phyloP scores from a whole-genome alignment of 352 stramenopile genomes.

The Phytophthora palmivora region DNA sequence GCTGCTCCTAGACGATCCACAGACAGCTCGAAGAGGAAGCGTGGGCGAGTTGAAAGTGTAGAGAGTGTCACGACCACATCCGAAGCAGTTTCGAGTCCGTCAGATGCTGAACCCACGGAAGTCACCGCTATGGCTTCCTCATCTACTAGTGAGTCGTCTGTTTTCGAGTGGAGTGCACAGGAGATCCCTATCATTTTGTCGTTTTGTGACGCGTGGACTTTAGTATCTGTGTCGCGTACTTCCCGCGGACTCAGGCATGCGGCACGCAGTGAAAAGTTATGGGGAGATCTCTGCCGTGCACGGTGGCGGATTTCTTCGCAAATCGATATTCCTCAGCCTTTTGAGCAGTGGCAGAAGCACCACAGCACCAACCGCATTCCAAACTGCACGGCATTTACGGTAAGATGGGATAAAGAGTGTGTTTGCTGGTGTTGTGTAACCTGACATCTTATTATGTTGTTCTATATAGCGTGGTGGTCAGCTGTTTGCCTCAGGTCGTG shows the following conservation, averaged over 20 bases:
- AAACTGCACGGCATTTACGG: slow-evolving; percentile 41
- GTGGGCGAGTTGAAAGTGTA: slow-evolving; percentile 21
- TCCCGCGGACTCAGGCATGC: slow-evolving; percentile 36
- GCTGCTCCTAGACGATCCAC: slow-evolving; percentile 11
- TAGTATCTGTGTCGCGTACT: slow-evolving; percentile 43
- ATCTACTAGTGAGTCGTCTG: slow-evolving; percentile 3
- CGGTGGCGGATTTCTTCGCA: slow-evolving; percentile 40
- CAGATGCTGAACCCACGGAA: slow-evolving; percentile 7
- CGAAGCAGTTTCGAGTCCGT: slow-evolving; percentile 13
- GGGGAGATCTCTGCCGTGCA: slow-evolving; percentile 37
- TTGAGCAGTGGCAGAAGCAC: slow-evolving; percentile 44
- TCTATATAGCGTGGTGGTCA: slow-evolving; percentile 27
- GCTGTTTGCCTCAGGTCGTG: slow-evolving; percentile 44
- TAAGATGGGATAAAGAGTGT: slow-evolving; percentile 17
- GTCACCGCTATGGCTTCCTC: neutral
- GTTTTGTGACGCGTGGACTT: slow-evolving; percentile 62
- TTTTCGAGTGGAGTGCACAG: slow-evolving; percentile 45
- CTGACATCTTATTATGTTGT: slow-evolving; percentile 4
- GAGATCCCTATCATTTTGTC: slow-evolving; percentile 53
- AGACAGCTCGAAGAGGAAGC: slow-evolving; percentile 20
- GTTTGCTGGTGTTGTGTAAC: neutral
- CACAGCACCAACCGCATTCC: slow-evolving; percentile 50
- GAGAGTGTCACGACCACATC: slow-evolving; percentile 17
- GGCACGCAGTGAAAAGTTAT: slow-evolving; percentile 38
- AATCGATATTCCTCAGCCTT: slow-evolving; percentile 6